A percentile compares a stretch with the other conserved stretches of the same genome.
These are phyloP conservation scores for Tuber borchii DNA, from an alignment of 495 filamentous ascomycete species.

Conservation along the genomic window DNA sequence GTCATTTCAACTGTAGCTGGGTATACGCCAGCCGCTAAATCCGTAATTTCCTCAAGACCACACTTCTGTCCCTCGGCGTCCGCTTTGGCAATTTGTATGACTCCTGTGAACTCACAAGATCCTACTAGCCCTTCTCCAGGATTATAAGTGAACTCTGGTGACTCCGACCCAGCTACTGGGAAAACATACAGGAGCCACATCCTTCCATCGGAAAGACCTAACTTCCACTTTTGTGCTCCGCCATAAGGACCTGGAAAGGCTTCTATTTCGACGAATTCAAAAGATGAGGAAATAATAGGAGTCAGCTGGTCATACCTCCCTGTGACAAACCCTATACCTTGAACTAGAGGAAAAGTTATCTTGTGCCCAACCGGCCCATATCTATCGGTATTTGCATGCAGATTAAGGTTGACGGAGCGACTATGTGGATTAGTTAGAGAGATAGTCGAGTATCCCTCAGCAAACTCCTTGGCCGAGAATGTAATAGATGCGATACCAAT, in stretches of 20 bases:
- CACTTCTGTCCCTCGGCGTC: conserved; percentile 48
- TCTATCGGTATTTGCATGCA: conserved; percentile 47
- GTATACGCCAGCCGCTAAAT: conserved; percentile 69
- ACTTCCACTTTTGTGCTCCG: conserved; percentile 71
- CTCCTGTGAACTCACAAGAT: conserved; percentile 52
- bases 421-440: conserved; percentile 67
- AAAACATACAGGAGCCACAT: conserved; percentile 77
- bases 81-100: conserved; percentile 61
- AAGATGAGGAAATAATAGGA: conserved; percentile 65
- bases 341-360: conserved; percentile 74
- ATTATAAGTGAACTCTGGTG: conserved; percentile 49
- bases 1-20: conserved; percentile 56
- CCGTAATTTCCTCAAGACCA: conserved; percentile 62
- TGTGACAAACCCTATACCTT: conserved; percentile 85
- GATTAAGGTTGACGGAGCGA: conserved; percentile 56
- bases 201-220: conserved; percentile 62
- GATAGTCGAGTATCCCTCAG: conserved; percentile 51
- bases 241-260: conserved; percentile 51
- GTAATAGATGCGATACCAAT: conserved; percentile 73
- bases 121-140: conserved; percentile 26
- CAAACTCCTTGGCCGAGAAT: conserved; percentile 69
- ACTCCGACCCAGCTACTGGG: conserved; percentile 47
- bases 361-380: conserved; percentile 29
- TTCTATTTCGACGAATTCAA: conserved; percentile 65
- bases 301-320: conserved; percentile 64